Evolutionary conservation across 2,329 filamentous ascomycete genomes (phyloP).

Genomic region (Venturia aucupariae): DNA sequence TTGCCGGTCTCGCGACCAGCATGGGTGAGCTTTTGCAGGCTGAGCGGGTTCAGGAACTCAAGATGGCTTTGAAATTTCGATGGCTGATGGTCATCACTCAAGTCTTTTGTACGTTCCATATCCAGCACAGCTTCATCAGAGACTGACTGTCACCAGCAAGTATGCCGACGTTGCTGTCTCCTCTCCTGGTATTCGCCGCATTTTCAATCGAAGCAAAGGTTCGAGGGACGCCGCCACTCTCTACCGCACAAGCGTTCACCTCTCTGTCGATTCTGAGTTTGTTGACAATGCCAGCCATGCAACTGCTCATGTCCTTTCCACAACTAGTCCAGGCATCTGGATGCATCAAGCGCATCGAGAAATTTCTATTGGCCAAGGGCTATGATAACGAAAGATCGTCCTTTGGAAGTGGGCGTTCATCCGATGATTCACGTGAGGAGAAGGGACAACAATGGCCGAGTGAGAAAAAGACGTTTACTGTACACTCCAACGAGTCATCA

Average conservation of each 20-base stretch:
- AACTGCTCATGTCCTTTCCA: slow-evolving; percentile 1
- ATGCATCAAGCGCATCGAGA: slow-evolving; percentile 4
- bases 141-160: not conserved
- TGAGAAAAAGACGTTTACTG: not conserved
- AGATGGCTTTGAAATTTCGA: slow-evolving; percentile 9
- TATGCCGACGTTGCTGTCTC: not conserved
- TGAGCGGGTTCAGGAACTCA: slow-evolving; percentile 6
- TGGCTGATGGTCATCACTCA: slow-evolving; percentile 11
- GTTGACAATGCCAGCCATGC: not conserved
- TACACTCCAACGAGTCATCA: not conserved
- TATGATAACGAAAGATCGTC: slow-evolving; percentile 2
- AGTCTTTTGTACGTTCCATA: not conserved
- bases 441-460: not conserved
- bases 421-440: not conserved
- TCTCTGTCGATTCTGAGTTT: slow-evolving; percentile 1
- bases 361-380: slow-evolving; percentile 7
- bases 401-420: not conserved
- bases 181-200: slow-evolving; percentile 7
- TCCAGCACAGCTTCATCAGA: not conserved
- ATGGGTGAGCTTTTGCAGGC: slow-evolving; percentile 11
- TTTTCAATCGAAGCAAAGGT: slow-evolving; percentile 9
- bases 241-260: slow-evolving; percentile 9
- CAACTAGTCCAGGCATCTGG: not conserved
- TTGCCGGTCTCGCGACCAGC: slow-evolving; percentile 1
- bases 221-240: not conserved